Evolutionary conservation across 2,329 filamentous ascomycete species (phyloP).

Genomic region (Fusarium sp.): DNA sequence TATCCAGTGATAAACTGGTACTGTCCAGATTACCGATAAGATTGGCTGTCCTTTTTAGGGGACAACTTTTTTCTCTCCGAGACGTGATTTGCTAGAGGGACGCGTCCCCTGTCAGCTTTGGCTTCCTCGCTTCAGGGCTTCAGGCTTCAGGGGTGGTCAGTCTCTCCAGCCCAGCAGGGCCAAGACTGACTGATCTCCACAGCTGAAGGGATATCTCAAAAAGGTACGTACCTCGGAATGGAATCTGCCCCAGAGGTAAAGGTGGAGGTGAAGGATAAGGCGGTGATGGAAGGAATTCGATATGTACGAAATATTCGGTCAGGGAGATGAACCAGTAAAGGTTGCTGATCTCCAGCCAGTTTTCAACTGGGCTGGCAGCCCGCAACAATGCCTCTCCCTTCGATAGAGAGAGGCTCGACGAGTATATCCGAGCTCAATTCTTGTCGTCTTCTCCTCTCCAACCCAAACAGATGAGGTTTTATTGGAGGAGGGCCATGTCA

Average conservation of each 20-base stretch:
- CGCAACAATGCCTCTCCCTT: constrained; percentile 29
- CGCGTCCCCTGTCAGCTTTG: constrained; percentile 27
- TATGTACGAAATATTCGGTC: neutral
- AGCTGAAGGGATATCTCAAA: neutral
- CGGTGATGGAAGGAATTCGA: constrained; percentile 8
- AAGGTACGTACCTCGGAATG: constrained; percentile 23
- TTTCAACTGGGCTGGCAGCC: constrained; percentile 20
- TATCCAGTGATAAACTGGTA: constrained; percentile 7
- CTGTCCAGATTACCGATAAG: constrained; percentile 25
- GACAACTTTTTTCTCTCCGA: constrained; percentile 16
- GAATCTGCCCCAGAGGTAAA: neutral
- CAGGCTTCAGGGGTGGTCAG: neutral
- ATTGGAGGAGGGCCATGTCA: constrained; percentile 27
- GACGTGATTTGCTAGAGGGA: constrained; percentile 32
- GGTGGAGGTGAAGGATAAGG: neutral
- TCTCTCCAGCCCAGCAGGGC: constrained; percentile 11
- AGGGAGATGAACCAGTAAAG: neutral
- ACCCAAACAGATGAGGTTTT: constrained; percentile 29
- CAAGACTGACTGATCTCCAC: constrained; percentile 25
- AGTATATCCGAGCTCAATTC: neutral
- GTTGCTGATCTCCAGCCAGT: constrained; percentile 18
- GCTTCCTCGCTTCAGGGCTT: neutral
- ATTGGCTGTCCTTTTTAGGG: constrained; percentile 17
- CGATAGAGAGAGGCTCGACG: constrained; percentile 20
- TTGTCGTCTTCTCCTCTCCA: constrained; percentile 33